Conservation (phyloP, 2,329 filamentous ascomycete species). For the Phyllosticta citriasiana region DNA sequence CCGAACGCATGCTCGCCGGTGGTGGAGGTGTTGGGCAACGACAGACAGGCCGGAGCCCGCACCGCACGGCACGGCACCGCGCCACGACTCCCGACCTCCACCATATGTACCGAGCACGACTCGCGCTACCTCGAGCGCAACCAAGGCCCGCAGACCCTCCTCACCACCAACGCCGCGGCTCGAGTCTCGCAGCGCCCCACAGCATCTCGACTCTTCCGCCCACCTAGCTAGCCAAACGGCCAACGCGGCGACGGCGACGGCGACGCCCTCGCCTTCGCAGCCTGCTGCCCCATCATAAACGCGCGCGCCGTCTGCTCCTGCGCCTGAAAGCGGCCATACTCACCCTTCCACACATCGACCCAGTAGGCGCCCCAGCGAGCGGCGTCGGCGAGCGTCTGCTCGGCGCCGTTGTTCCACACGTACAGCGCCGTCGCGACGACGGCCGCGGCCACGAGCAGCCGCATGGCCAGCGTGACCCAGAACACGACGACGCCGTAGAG, state of each 20-base stretch:
- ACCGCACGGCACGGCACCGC: too few relatives aligned
- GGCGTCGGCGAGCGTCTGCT: conserved; percentile 54
- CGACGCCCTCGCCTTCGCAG: not conserved
- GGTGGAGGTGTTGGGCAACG: too few relatives aligned
- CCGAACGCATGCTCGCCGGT: too few relatives aligned
- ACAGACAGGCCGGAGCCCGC: too few relatives aligned
- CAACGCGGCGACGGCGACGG: not conserved
- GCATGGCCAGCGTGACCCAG: conserved; percentile 59
- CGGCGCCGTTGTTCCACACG: conserved; percentile 52
- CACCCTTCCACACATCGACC: conserved; percentile 7
- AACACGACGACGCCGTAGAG: conserved; percentile 63
- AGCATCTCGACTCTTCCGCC: too few relatives aligned
- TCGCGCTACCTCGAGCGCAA: too few relatives aligned
- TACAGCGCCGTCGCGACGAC: conserved; percentile 46
- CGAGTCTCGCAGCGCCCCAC: too few relatives aligned
- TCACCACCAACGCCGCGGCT: too few relatives aligned
- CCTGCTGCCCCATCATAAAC: not conserved
- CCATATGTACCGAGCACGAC: too few relatives aligned
- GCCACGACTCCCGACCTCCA: too few relatives aligned
- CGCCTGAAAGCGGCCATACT: conserved; percentile 4
- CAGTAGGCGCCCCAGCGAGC: not conserved
- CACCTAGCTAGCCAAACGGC: not conserved
- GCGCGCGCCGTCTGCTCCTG: conserved; percentile 1
- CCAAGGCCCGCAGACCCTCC: too few relatives aligned
- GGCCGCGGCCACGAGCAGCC: conserved; percentile 54